A percentile compares a stretch with the other conserved stretches of the same genome.
phyloP scores from a whole-genome alignment of 169 alveolate species.

The Plasmodium sp. region DNA sequence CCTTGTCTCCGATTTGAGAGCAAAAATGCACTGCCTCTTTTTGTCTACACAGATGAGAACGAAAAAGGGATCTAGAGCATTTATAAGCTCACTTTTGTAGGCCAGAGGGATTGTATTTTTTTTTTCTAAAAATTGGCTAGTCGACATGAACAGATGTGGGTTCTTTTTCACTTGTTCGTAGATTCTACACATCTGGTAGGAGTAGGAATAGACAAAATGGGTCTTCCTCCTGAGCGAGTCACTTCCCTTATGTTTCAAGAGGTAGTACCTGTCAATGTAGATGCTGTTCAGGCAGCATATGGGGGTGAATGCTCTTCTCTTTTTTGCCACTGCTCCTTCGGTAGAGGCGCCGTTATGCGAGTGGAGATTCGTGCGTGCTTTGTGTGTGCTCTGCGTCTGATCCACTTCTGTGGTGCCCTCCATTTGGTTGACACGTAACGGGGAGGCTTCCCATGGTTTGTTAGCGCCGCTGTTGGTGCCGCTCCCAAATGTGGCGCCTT shows the following conservation, averaged over 20 bases:
- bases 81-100: constrained; percentile 30
- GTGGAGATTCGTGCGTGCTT: neutral
- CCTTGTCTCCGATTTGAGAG: constrained; percentile 39
- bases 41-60: constrained; percentile 54
- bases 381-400: neutral
- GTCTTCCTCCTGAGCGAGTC: constrained; percentile 14
- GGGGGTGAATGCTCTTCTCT: constrained; percentile 7
- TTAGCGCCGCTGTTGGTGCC: neutral
- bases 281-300: constrained; percentile 73
- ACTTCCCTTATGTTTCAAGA: constrained; percentile 35
- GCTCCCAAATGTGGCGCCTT: neutral
- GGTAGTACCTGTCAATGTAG: constrained; percentile 53
- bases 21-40: constrained; percentile 32
- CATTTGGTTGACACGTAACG: neutral
- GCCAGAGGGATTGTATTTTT: constrained; percentile 38
- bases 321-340: neutral
- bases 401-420: neutral
- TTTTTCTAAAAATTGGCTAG: constrained; percentile 48
- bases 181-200: constrained; percentile 24
- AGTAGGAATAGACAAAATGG: constrained; percentile 51
- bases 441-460: neutral
- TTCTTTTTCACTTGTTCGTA: constrained; percentile 43
- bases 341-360: neutral
- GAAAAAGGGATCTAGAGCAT: constrained; percentile 58
- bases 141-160: constrained; percentile 6